Evolutionary conservation across 2,329 filamentous ascomycete species (phyloP), one percentile per base, ranked within the genome.

Genomic region (Verticillium zaregamsianum): DNA sequence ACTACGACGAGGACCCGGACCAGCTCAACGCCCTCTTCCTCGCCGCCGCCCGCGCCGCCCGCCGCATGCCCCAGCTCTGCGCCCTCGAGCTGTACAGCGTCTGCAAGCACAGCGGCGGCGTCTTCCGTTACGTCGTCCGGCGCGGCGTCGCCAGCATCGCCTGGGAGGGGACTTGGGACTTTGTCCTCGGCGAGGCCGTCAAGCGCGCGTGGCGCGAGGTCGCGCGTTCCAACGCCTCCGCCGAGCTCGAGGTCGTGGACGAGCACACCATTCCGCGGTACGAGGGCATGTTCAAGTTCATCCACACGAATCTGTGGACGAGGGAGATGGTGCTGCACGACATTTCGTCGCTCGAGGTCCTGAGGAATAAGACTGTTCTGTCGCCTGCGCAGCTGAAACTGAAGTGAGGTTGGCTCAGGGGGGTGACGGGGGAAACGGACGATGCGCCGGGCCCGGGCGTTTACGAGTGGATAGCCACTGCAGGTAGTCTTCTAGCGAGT

Each of bases 81-180:
- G 55, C 68, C 23, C 63, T 72, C 63, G 70, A 71, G 62, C 56
- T 72, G 3, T 72, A 68, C 58, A 69, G 68, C 60, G 68, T 66
- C n/a, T 68, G 65, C 49, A 57, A 59, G 23, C 62, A 60, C 52
- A 66, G 65, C 52, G 69, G 64, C 23, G 70, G 66, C 45, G 65
- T 68, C 28, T 72, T 72, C 66, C 67, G 68, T 52, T 72, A 71
- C 61, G 58, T 63, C 33, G 65, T 65, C 9, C 61, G 59, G n/a
- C 40, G 25, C 2, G 33, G 5, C 4, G 11, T 7, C n/a, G n/a
- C n/a, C 35, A n/a, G 14, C 15, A 3, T 45, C 31, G 40, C 14
- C n/a, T 59, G 37, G 61, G 23, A 31, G 20, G 52, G 28, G 6
- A 52, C 49, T 3, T 59, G 31, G 49, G 5, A 17, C n/a, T 52